Conservation (phyloP, 495 filamentous ascomycete species). For the Penicillium samsonianum region DNA sequence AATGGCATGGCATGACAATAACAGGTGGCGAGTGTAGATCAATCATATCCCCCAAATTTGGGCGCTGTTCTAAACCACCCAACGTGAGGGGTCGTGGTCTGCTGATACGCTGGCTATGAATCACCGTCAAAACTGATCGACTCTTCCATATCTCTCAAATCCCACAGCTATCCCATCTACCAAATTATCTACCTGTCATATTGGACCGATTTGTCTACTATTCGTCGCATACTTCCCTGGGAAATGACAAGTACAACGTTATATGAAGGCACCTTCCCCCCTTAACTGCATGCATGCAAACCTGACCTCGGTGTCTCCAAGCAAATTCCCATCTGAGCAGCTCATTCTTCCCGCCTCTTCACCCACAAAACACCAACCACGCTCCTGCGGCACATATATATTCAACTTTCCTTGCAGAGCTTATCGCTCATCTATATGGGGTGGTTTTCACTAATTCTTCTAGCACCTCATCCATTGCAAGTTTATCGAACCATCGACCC, state of each 20-base stretch:
- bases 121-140: not conserved
- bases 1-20: not conserved
- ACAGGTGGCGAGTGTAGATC: conserved; percentile 1
- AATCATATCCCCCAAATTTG: not conserved
- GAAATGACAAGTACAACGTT: not conserved
- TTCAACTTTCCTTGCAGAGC: not conserved
- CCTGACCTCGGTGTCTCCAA: not conserved
- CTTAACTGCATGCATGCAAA: not conserved
- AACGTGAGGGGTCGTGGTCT: not conserved
- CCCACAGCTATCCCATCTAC: not conserved
- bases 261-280: not conserved
- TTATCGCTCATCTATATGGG: not conserved
- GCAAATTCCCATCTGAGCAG: not conserved
- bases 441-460: not conserved
- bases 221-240: not conserved
- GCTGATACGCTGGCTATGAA: not conserved
- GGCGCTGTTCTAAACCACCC: not conserved
- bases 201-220: not conserved
- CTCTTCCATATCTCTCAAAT: not conserved
- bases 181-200: not conserved
- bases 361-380: not conserved
- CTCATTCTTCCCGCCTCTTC: not conserved
- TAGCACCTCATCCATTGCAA: not conserved
- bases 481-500: too few species aligned
- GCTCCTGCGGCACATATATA: not conserved